Evolutionary conservation across 495 filamentous ascomycete genomes (phyloP), one percentile per base, ranked within the genome.

Genomic region (Podospora pseudopauciseta): DNA sequence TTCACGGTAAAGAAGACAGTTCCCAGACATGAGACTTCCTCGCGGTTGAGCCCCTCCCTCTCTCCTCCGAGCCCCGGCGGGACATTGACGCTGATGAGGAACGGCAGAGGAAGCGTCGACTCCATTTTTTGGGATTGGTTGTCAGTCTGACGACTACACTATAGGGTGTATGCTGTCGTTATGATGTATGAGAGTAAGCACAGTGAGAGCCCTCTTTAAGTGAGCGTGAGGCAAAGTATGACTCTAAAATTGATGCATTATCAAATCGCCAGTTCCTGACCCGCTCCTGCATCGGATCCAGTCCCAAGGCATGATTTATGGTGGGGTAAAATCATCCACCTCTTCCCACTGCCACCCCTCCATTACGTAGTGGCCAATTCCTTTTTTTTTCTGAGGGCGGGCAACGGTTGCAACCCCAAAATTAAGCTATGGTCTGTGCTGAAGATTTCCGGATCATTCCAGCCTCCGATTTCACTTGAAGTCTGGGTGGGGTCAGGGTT

Each of bases 21-120:
- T 66, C 90, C 91, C 59, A 97, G 84, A 79, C 90, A 92, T 53
- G 92, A 89, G 63, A 96, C 86, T 73, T 91, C 87, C 66, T 90
- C 86, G 69, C 87, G 81, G 34, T 76, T 82, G 57, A 95, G 84
- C 55, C 90, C 88, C 19, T 83, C 76, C 58, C 75, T 77, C 6
- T 78, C 76, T 62, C 82, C 79, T 4, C 76, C 75, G 61, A 85
- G 79, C 60, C 83, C 86, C 7, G 80, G 80, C 1, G 83, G 82
- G 60, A 89, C 76, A 71, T 84, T 80, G 66, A 90, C 86, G 61
- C 83, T 78, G 69, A 87, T 82, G 53, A 90, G 81, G 74, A 87
- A 85, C 11, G 85, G 85, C 23, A 87, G 78, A 13, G 85, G 82
- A 53, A 86, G 78, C 53, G 80, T 83, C 20, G 85, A 82, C 71